Base-by-base conservation (phyloP, 495 filamentous ascomycete species). In the Lasiosphaeria miniovina region DNA sequence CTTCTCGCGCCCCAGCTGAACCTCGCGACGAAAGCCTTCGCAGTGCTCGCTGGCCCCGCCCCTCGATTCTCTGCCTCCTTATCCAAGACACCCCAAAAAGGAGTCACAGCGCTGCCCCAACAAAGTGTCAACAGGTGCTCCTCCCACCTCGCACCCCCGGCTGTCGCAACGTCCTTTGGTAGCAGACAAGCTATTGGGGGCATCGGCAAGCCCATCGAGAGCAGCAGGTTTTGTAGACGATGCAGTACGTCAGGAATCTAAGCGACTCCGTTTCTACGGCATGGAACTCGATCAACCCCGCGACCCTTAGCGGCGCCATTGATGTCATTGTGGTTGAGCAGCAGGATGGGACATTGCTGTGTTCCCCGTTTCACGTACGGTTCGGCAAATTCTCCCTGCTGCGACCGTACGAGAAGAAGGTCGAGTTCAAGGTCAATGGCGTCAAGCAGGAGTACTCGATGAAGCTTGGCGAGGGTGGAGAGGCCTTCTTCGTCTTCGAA, bases 271-370 rank as follows among this genome's bases (percentile, higher is more conserved):
- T 98, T 65, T 96, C 91, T 41, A 96, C 95, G 78, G 94, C 94
- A 70, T 99, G 94, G 94, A 98, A 98, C 74, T 96, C 91, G 6
- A 97, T 99, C 80, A 99, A 99, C 74, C 94, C 95, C 40, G 92
- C 94, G 34, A 99, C 94, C 24, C 80, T 98, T 54, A 96, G 91
- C 75, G 95, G 94, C 62, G 94, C 94, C 63, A 97, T 99, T 75
- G 94, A 99, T 77, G 94, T 99, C 59, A 96, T 99, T 64, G 95
- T 99, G 35, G 93, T 99, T 50, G 91, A 98, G 71, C 93, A 96
- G 62, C 90, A 95, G 71, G 93, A 98, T 84, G 94, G 93, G 81
- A 78, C 71, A 67, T 71, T 87, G 7, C 87, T 88, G 57, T 99
- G 94, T 75, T 97, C 94, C 14, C 94, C 94, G 34, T 99, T 99